Evolutionary conservation across 495 filamentous ascomycete genomes (phyloP).

Genomic region (Penicillium chermesinum): DNA sequence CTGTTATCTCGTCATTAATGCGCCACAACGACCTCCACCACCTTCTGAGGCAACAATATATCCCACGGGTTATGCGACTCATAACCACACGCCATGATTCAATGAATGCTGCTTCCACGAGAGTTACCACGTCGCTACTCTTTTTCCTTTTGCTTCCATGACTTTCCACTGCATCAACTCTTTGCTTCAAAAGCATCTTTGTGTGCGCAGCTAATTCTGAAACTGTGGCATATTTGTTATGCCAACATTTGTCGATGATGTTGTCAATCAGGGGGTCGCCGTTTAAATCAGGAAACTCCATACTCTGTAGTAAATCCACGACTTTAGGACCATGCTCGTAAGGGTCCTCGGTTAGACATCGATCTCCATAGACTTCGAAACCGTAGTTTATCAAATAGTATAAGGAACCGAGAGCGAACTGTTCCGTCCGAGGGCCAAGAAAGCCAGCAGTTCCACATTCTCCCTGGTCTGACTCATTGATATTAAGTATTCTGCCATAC

Average conservation of each 20-base stretch:
- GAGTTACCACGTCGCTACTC: background rate
- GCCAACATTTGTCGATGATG: slow-evolving; percentile 37
- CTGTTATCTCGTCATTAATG: too few species aligned
- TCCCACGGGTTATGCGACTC: too few species aligned
- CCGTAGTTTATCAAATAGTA: slow-evolving; percentile 39
- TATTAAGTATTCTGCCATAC: slow-evolving; percentile 26
- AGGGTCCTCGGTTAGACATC: slow-evolving; percentile 27
- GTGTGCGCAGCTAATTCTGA: slow-evolving; percentile 26
- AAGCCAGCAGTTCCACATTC: slow-evolving; percentile 22
- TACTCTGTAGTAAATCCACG: slow-evolving; percentile 31
- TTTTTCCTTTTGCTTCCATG: background rate
- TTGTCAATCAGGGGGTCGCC: slow-evolving; percentile 29
- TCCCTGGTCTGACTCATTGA: slow-evolving; percentile 20
- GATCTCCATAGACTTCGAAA: slow-evolving; percentile 35
- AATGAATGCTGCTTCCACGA: too few species aligned
- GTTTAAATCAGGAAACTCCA: slow-evolving; percentile 32
- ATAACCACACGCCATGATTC: too few species aligned
- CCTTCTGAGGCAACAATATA: too few species aligned
- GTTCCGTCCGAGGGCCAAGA: slow-evolving; percentile 32
- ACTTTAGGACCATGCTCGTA: slow-evolving; percentile 31
- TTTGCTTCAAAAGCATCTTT: slow-evolving; percentile 4
- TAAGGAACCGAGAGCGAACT: slow-evolving; percentile 36
- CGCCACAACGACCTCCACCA: too few species aligned
- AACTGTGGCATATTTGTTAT: slow-evolving; percentile 29
- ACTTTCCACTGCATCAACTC: slow-evolving; percentile 1